Evolutionary conservation across 768 basidiomycete genomes (phyloP).

Genomic region (Pulveroboletus frians): DNA sequence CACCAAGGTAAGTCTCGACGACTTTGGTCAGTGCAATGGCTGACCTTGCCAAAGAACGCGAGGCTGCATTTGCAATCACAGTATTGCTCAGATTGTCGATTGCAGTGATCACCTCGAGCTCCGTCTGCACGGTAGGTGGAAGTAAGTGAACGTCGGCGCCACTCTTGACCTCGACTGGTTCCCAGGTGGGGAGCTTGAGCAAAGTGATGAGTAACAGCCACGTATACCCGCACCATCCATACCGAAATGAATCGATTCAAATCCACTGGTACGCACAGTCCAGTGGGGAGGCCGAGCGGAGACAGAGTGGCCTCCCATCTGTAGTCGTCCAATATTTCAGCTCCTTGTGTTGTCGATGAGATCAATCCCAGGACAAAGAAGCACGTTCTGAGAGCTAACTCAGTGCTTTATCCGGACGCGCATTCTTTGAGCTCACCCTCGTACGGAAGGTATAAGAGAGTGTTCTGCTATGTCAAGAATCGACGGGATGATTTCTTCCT

Average conservation of each 20-base stretch:
- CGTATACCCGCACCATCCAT: conserved; percentile 25
- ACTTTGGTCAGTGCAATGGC: conserved; percentile 14
- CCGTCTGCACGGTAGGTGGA: conserved; percentile 61
- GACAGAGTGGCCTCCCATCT: conserved; percentile 90
- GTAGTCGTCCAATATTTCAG: conserved; percentile 89
- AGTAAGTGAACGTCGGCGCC: conserved; percentile 46
- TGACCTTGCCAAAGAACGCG: conserved; percentile 80
- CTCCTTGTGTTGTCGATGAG: conserved; percentile 86
- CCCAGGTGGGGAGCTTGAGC: conserved; percentile 70
- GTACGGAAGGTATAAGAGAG: conserved; percentile 82
- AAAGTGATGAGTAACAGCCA: conserved; percentile 4
- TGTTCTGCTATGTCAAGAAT: conserved; percentile 89
- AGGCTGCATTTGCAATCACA: conserved; percentile 92
- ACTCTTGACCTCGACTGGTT: conserved; percentile 29
- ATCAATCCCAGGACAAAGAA: conserved; percentile 94
- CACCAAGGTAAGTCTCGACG: neutral
- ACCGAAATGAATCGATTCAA: conserved; percentile 77
- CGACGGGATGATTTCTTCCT: conserved; percentile 87
- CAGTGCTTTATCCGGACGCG: neutral
- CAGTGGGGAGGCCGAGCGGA: conserved; percentile 81
- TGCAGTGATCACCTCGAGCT: conserved; percentile 80
- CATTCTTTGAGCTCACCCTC: conserved; percentile 64
- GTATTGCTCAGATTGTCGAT: conserved; percentile 94
- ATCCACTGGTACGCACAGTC: conserved; percentile 86
- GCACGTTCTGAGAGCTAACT: conserved; percentile 64